phyloP scores from a whole-genome alignment of 495 filamentous ascomycete genomes.

The Daldinia loculata region DNA sequence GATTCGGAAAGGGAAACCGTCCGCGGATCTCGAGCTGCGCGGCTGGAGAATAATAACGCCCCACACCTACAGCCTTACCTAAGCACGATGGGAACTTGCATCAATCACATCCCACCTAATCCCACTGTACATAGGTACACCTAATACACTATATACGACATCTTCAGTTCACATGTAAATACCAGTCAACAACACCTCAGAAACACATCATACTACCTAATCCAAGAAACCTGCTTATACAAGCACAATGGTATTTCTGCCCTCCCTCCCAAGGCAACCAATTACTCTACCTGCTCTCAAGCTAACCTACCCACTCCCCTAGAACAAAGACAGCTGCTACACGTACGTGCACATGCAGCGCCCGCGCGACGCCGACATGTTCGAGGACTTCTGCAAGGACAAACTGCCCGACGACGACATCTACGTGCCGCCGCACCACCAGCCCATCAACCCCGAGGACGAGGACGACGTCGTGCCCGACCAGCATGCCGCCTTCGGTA shows the following conservation, averaged over 20 bases:
- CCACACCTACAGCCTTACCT: not conserved
- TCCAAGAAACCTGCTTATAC: not conserved
- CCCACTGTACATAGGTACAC: constrained; percentile 1
- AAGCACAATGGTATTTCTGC: not conserved
- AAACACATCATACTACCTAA: not conserved
- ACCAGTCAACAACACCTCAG: not conserved
- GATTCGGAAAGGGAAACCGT: not conserved
- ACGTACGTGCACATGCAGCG: constrained; percentile 89
- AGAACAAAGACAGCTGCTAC: constrained; percentile 90
- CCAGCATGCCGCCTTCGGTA: constrained; percentile 97
- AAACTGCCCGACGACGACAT: constrained; percentile 78
- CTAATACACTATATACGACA: not conserved
- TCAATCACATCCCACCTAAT: not conserved
- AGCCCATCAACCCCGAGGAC: constrained; percentile 95
- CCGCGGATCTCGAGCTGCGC: not conserved
- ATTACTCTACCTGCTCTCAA: no score
- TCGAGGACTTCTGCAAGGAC: constrained; percentile 85
- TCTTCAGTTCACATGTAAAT: not conserved
- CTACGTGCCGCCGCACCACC: constrained; percentile 86
- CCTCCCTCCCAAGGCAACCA: no score
- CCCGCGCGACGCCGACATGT: constrained; percentile 83
- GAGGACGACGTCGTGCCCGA: constrained; percentile 98
- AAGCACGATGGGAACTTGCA: not conserved
- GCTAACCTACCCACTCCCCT: not conserved
- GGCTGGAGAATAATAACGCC: not conserved